Percentiles rank a stretch among this genome's conserved stretches.
phyloP scores from a whole-genome alignment of 768 basidiomycete genomes.

The Scleroderma bovista region DNA sequence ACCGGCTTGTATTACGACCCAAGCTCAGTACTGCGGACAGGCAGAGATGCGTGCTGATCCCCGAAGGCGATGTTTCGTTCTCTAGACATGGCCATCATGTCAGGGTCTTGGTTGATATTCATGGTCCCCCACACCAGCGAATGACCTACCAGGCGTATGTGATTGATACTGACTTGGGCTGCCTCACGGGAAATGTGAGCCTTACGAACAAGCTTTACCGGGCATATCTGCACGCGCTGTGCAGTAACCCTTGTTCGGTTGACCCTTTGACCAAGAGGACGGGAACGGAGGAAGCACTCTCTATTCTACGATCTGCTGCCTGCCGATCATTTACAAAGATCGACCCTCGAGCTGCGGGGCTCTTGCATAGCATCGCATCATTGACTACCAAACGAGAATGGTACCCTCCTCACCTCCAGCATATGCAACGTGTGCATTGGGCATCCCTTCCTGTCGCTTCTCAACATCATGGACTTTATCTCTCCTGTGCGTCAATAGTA shows the following conservation, averaged over 20 bases:
- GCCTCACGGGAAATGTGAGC: conserved; percentile 21
- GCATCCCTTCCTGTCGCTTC: conserved; percentile 11
- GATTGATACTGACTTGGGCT: conserved; percentile 26
- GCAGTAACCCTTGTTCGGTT: conserved; percentile 31
- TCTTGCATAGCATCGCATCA: conserved; percentile 29
- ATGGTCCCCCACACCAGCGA: not conserved
- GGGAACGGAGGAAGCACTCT: conserved; percentile 40
- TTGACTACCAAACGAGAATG: conserved; percentile 33
- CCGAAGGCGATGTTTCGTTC: conserved; percentile 26
- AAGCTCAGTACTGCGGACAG: conserved; percentile 1
- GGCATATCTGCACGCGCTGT: conserved; percentile 42
- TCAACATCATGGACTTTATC: conserved; percentile 29
- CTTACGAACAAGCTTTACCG: conserved; percentile 30
- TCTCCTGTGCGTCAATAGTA: conserved; percentile 24
- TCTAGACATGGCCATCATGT: conserved; percentile 11
- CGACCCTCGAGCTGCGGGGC: conserved; percentile 18
- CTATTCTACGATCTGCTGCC: conserved; percentile 32
- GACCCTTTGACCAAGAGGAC: conserved; percentile 41
- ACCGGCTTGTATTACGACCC: conserved; percentile 36
- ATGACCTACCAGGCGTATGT: conserved; percentile 24
- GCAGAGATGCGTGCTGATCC: conserved; percentile 33
- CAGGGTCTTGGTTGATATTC: conserved; percentile 7
- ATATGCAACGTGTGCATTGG: conserved; percentile 40
- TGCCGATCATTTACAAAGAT: conserved; percentile 38
- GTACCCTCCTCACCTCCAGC: conserved; percentile 32